A percentile compares a stretch with the other conserved stretches of the same genome.
Conservation (phyloP, 1,284 basidiomycete species). For the Somion occarium region DNA sequence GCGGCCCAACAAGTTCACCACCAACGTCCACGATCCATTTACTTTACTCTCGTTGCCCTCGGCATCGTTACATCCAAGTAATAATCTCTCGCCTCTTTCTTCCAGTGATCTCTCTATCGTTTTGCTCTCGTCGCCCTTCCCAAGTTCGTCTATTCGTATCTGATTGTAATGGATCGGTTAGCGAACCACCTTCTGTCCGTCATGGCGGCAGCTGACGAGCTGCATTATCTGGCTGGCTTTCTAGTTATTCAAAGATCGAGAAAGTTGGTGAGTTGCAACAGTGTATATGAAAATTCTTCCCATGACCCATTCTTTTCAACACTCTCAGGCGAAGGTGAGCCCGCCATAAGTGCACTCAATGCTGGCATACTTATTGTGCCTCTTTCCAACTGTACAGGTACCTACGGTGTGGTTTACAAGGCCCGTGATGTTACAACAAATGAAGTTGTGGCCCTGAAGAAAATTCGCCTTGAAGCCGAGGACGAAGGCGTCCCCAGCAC, state of each 20-base stretch:
- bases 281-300: conserved; percentile 1
- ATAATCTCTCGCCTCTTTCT: not conserved
- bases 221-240: not conserved
- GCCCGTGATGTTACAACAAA: conserved; percentile 73
- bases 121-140: not conserved
- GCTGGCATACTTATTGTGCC: not conserved
- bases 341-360: not conserved
- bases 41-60: not conserved
- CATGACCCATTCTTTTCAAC: conserved; percentile 7
- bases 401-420: conserved; percentile 98
- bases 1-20: not conserved
- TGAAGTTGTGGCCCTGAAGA: conserved; percentile 90
- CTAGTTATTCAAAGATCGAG: conserved; percentile 36
- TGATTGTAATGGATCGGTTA: conserved; percentile 14
- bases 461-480: conserved; percentile 97
- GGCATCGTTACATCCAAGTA: conserved; percentile 1
- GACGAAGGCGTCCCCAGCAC: conserved; percentile 98
- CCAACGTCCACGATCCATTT: not conserved
- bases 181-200: conserved; percentile 1
- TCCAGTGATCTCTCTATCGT: not conserved
- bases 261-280: conserved; percentile 30
- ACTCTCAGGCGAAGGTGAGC: conserved; percentile 6
- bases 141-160: conserved; percentile 4
- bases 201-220: conserved; percentile 15
- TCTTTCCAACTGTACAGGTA: conserved; percentile 52